phyloP scores from a whole-genome alignment of 1,284 basidiomycete species.

The Hortiboletus rubellus region DNA sequence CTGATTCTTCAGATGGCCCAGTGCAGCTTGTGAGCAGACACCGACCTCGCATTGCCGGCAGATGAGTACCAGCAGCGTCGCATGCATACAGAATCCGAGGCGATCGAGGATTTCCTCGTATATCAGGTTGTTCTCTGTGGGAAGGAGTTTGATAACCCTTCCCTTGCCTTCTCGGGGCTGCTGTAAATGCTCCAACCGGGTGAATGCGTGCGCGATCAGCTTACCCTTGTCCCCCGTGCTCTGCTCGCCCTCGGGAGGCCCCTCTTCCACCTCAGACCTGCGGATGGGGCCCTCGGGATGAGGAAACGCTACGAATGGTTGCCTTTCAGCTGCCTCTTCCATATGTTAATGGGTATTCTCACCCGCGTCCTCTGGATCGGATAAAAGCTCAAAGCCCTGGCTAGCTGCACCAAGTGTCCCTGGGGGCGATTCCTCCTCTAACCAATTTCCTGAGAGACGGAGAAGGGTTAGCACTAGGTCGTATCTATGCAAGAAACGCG shows the following conservation, averaged over 20 bases:
- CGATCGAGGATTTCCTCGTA: not conserved
- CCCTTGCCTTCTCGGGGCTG: not conserved
- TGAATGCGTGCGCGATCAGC: not conserved
- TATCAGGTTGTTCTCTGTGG: not conserved
- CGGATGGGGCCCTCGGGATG: no score
- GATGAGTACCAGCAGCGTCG: slow-evolving; percentile 6
- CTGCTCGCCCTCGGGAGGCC: not conserved
- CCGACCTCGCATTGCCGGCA: slow-evolving; percentile 1
- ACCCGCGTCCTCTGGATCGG: no score
- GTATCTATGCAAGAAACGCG: no score
- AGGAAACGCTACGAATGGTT: no score
- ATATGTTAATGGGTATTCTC: no score
- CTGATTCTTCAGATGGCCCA: slow-evolving; percentile 8
- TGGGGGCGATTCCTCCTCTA: no score
- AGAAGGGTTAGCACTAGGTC: no score
- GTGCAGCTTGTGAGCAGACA: not conserved
- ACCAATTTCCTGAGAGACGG: no score
- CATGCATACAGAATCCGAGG: slow-evolving; percentile 1
- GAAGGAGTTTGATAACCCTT: slow-evolving; percentile 1
- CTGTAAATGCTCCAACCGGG: not conserved
- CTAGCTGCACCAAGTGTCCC: no score
- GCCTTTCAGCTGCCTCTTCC: no score
- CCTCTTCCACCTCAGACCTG: not conserved
- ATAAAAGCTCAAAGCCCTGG: no score
- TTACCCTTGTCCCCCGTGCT: not conserved